Evolutionary conservation across 495 filamentous ascomycete genomes (phyloP), one percentile per base, ranked within the genome.

Genomic region (Pseudomonodictys pantanalensis): DNA sequence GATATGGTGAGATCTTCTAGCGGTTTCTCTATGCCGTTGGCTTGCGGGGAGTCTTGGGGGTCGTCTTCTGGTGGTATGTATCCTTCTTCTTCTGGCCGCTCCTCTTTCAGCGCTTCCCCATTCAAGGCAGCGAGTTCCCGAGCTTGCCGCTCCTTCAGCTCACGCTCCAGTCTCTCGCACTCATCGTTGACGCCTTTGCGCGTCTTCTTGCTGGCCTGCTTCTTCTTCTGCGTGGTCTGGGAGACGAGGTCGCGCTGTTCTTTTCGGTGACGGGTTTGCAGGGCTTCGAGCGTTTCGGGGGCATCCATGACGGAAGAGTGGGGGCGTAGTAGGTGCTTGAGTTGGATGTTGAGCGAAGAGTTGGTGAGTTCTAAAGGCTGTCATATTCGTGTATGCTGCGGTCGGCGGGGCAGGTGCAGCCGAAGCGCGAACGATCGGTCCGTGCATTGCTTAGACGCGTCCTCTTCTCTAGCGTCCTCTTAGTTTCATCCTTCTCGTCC

Each of bases 191-290:
- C 79, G 38, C 86, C 86, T 73, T 91, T 95, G 28, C 93, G 83
- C 15, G 91, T 97, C 80, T 96, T 97, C 76, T 97, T 98, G 33
- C 87, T 93, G 24, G 93, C 91, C 52, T 85, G 81, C 76, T 96
- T 97, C 77, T 96, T 97, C 77, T 96, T 96, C 75, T 89, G 91
- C 6, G 89, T 96, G 61, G 93, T 86, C 23, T 85, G 83, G 32
- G 81, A 77, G 75, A 92, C 88, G 20, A 98, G 79, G 38, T 98
- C 92, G 53, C 84, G 85, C 69, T 86, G 84, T 73, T 98, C 93
- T 73, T 92, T 95, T 62, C 88, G 82, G 72, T 98, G 93, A 38
- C 85, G 86, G 11, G 83, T 77, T 58, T 89, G 81, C 42, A 95
- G 76, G 38, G 56, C 61, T 33, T 67, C 64, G 3, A 58, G 41